Base-by-base conservation (phyloP, 768 basidiomycete genomes). In the Boletus bicolor region DNA sequence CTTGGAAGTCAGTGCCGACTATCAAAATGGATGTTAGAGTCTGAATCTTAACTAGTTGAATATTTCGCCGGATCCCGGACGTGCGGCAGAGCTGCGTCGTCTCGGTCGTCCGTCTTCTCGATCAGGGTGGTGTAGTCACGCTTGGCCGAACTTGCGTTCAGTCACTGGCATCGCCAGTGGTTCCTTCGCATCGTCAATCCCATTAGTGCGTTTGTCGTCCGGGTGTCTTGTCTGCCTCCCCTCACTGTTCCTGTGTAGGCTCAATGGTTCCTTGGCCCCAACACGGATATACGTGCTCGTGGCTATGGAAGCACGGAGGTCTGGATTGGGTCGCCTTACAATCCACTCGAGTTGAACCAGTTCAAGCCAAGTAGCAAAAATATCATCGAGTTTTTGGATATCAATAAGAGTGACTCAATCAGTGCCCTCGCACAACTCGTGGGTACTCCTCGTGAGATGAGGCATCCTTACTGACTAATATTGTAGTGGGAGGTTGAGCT, bases 331-430 rank as follows among this genome's bases (percentile, higher is more conserved):
- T n/a, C 21, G 19, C 35, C 51, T 30, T 57, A 61, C 41, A 41
- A 47, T 32, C 45, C 58, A 5, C 35, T 37, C 6, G 35, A 64
- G 15, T 15, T 49, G 45, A 56, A 63, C 5, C 49, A 36, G 19
- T 64, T 54, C 43, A 64, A 49, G 45, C 32, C 37, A 2, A 24
- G 4, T 11, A 24, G 1, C 4, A 35, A 28, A 11, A 46, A 11
- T 17, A 12, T 65, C 35, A 42, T 59, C 34, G 64, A 58, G 41
- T 60, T 61, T 44, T 54, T 66, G 24, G 59, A 65, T 36, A 41
- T 59, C 36, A 21, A 30, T 19, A 41, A 48, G 55, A 35, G 37
- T 19, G 44, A 39, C 34, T 54, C 48, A 2, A 45, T 48, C 14
- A n/a, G 2, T 39, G 24, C 34, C 6, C 24, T 61, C 11, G 48